Percentiles rank a stretch among this genome's conserved stretches.
phyloP scores from a whole-genome alignment of 345 rosid genomes.

The Populus nigra region DNA sequence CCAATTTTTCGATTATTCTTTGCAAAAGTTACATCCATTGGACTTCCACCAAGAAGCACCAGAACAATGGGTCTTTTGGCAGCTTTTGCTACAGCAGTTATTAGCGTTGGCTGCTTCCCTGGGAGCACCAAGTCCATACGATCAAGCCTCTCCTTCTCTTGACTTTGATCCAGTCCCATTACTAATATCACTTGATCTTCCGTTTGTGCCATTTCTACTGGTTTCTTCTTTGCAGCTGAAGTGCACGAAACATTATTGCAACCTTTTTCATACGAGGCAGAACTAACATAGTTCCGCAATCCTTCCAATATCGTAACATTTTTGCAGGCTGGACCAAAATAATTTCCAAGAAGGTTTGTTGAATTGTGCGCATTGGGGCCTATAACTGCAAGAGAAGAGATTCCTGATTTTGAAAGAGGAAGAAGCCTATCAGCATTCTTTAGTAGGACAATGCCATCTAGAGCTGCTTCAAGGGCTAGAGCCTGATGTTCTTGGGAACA shows the following conservation, averaged over 20 bases:
- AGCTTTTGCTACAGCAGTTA: slow-evolving; percentile 53
- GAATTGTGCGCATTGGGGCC: slow-evolving; percentile 78
- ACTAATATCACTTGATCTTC: slow-evolving; percentile 71
- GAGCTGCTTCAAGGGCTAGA: slow-evolving; percentile 81
- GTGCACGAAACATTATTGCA: slow-evolving; percentile 63
- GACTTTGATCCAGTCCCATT: slow-evolving; percentile 82
- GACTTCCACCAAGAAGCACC: slow-evolving; percentile 79
- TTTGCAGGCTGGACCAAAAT: slow-evolving; percentile 74
- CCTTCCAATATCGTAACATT: slow-evolving; percentile 58
- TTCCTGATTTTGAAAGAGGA: slow-evolving; percentile 52
- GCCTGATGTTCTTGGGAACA: slow-evolving; percentile 70
- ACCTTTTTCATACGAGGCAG: slow-evolving; percentile 49
- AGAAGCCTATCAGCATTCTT: slow-evolving; percentile 61
- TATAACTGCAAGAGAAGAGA: slow-evolving; percentile 59
- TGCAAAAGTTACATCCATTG: slow-evolving; percentile 73
- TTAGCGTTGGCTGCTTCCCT: slow-evolving; percentile 61
- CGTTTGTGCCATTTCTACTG: slow-evolving; percentile 46
- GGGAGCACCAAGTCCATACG: slow-evolving; percentile 67
- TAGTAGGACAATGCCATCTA: slow-evolving; percentile 76
- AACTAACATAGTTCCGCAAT: slow-evolving; percentile 45
- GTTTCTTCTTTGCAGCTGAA: slow-evolving; percentile 44
- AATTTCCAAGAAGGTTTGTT: slow-evolving; percentile 64
- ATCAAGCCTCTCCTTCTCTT: slow-evolving; percentile 71
- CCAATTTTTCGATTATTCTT: slow-evolving; percentile 48
- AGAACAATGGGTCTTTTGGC: slow-evolving; percentile 65